Evolutionary conservation across 108 stramenopile species (phyloP).

Genomic region (Cyclotella choctawhatcheeana): DNA sequence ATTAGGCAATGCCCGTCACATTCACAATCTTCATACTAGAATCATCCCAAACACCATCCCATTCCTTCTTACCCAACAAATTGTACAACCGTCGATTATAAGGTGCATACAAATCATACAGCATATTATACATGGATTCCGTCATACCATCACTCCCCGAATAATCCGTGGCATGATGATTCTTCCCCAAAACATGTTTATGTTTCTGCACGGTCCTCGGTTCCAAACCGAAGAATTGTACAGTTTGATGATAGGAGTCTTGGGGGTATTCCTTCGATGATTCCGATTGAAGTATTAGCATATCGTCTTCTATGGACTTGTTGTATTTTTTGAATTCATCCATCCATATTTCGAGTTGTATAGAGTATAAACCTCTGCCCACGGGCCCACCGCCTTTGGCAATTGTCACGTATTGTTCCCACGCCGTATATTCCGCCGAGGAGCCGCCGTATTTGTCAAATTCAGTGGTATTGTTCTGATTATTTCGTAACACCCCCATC

Average conservation of each 20-base stretch:
- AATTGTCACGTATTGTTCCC: constrained; percentile 15
- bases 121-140: constrained; percentile 4
- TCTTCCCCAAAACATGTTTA: constrained; percentile 6
- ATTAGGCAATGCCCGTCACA: background rate
- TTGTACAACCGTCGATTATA: constrained; percentile 27
- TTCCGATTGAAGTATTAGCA: constrained; percentile 27
- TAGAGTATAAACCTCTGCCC: constrained; percentile 31
- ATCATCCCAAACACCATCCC: constrained; percentile 32
- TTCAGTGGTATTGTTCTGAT: background rate
- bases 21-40: background rate
- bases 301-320: constrained; percentile 16
- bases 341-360: constrained; percentile 33
- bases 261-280: constrained; percentile 9
- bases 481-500: constrained; percentile 18
- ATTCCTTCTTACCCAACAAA: constrained; percentile 19
- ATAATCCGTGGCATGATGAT: constrained; percentile 28
- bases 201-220: background rate
- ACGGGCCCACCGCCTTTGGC: constrained; percentile 16
- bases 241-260: constrained; percentile 20
- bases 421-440: constrained; percentile 8
- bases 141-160: constrained; percentile 19
- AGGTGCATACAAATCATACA: constrained; percentile 25
- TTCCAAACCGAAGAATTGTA: constrained; percentile 22
- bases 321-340: constrained; percentile 20
- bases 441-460: constrained; percentile 24